phyloP scores from a whole-genome alignment of 768 basidiomycete genomes.

The Megacollybia marginata region DNA sequence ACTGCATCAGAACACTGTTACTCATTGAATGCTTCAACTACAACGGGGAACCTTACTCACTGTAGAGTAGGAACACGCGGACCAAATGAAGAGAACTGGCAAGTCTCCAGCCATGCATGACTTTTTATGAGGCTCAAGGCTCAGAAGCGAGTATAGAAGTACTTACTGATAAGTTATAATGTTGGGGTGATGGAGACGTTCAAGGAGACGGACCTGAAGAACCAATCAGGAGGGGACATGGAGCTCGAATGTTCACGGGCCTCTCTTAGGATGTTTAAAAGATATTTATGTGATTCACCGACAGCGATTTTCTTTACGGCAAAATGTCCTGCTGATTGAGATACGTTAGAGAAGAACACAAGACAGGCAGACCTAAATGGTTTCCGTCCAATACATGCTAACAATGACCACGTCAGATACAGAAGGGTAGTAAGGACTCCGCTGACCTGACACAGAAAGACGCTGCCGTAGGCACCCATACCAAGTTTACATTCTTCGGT shows the following conservation, averaged over 20 bases:
- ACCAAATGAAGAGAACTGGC: conserved; percentile 83
- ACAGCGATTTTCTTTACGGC: conserved; percentile 97
- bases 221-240: not conserved
- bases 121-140: conserved; percentile 14
- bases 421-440: not conserved
- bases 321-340: conserved; percentile 53
- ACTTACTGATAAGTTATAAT: conserved; percentile 85
- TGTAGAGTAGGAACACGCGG: conserved; percentile 84
- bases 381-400: conserved; percentile 52
- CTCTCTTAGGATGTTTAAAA: conserved; percentile 77
- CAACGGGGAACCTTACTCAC: conserved; percentile 32
- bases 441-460: conserved; percentile 79
- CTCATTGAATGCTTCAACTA: not conserved
- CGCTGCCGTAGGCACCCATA: conserved; percentile 92
- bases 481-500: conserved; percentile 83
- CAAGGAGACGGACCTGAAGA: conserved; percentile 69
- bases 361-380: conserved; percentile 49
- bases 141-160: not conserved
- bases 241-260: conserved; percentile 21
- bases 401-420: not conserved
- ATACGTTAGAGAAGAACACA: conserved; percentile 1
- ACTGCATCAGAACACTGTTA: conserved; percentile 80
- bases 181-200: conserved; percentile 83
- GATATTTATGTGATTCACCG: conserved; percentile 81
- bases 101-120: conserved; percentile 87